A percentile compares a stretch with the other conserved stretches of the same genome.
phyloP scores from a whole-genome alignment of 495 filamentous ascomycete species.

The Aspergillus ostianus region DNA sequence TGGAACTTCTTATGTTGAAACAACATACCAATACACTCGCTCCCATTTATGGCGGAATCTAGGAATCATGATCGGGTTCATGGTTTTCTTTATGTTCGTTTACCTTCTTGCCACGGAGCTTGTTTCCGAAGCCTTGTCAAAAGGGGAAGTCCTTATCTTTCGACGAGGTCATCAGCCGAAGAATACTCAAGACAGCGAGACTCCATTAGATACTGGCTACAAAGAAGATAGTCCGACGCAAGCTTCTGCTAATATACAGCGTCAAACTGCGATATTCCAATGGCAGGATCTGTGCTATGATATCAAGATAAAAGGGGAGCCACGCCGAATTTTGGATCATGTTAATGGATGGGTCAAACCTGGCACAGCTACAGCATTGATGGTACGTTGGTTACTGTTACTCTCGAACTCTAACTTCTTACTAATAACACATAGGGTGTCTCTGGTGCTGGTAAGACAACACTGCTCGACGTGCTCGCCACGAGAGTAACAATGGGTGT shows the following conservation, averaged over 20 bases:
- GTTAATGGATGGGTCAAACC: constrained; percentile 65
- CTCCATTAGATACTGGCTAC: constrained; percentile 28
- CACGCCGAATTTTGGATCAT: constrained; percentile 11
- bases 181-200: constrained; percentile 16
- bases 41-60: constrained; percentile 59
- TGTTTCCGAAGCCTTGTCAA: constrained; percentile 27
- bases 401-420: constrained; percentile 59
- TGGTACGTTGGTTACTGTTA: constrained; percentile 27
- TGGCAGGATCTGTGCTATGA: constrained; percentile 66
- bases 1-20: constrained; percentile 44
- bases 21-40: constrained; percentile 46
- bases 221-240: background rate
- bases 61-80: constrained; percentile 58
- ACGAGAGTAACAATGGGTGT: constrained; percentile 49
- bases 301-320: constrained; percentile 7
- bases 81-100: constrained; percentile 48
- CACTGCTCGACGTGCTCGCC: constrained; percentile 44
- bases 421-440: constrained; percentile 54
- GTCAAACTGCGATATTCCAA: constrained; percentile 58
- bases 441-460: constrained; percentile 60
- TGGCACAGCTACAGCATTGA: constrained; percentile 49
- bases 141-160: constrained; percentile 42
- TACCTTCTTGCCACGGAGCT: constrained; percentile 33
- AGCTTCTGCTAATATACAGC: constrained; percentile 32
- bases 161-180: constrained; percentile 26